Percentiles rank a stretch among this genome's conserved stretches.
These are phyloP conservation scores for Podila epicladia DNA, from an alignment of 192 early-diverging fungal genomes.

Conservation along the genomic window DNA sequence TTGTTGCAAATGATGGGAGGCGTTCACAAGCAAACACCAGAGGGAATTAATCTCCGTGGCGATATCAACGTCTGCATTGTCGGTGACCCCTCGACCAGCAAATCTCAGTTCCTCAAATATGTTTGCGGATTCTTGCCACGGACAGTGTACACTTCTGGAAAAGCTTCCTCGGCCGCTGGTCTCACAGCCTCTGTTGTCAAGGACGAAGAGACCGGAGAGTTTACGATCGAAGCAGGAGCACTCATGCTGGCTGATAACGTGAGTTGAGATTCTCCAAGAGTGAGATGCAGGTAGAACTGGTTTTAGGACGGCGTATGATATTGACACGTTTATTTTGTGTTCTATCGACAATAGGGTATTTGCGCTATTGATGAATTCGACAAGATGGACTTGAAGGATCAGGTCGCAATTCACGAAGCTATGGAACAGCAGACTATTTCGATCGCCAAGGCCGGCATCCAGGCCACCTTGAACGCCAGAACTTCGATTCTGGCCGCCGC, in stretches of 20 bases:
- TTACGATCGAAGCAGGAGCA: constrained; percentile 97
- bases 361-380: constrained; percentile 99
- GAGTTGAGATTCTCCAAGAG: constrained; percentile 6
- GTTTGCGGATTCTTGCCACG: constrained; percentile 91
- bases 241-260: constrained; percentile 98
- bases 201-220: constrained; percentile 98
- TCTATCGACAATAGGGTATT: constrained; percentile 72
- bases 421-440: constrained; percentile 99
- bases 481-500: constrained; percentile 97
- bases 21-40: constrained; percentile 91
- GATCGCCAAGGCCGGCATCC: constrained; percentile 97
- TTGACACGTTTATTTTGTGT: constrained; percentile 10
- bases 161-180: constrained; percentile 95
- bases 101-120: constrained; percentile 96
- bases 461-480: constrained; percentile 93
- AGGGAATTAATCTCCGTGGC: constrained; percentile 95
- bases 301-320: background rate
- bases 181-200: constrained; percentile 94
- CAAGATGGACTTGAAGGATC: constrained; percentile 97
- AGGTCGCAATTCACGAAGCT: constrained; percentile 99
- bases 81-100: constrained; percentile 95
- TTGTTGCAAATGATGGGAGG: constrained; percentile 95
- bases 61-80: constrained; percentile 99
- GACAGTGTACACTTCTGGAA: constrained; percentile 95
- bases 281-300: background rate